Percentiles rank a stretch among this genome's conserved stretches.
Conservation (phyloP, 371 early-diverging fungal genomes). For the Mortierella sp. region DNA sequence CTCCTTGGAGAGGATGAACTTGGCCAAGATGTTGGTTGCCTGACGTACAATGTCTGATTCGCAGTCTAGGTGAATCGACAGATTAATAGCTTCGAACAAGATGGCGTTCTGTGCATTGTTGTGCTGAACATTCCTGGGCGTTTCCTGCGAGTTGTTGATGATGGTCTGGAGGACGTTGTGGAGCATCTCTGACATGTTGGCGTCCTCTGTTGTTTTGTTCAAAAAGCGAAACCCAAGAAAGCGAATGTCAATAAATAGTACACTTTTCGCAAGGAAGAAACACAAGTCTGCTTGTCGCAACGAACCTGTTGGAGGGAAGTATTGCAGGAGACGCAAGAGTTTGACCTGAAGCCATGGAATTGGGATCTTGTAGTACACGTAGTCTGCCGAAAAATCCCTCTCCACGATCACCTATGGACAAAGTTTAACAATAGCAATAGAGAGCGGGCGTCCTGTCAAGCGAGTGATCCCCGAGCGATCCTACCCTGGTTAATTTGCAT, state of each 20-base stretch:
- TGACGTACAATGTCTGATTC: conserved; percentile 88
- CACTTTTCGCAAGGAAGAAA: conserved; percentile 1
- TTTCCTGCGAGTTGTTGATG: conserved; percentile 84
- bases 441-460: background rate
- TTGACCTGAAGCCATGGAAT: conserved; percentile 98
- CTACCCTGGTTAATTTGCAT: background rate
- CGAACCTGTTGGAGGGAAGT: conserved; percentile 91
- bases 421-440: too few relatives aligned
- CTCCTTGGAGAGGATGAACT: conserved; percentile 92
- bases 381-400: conserved; percentile 84
- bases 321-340: conserved; percentile 91
- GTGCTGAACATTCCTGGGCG: conserved; percentile 95
- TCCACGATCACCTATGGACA: conserved; percentile 84
- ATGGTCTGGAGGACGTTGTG: conserved; percentile 83
- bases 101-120: conserved; percentile 97
- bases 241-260: background rate
- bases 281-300: background rate
- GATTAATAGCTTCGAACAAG: conserved; percentile 95
- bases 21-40: conserved; percentile 83
- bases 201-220: conserved; percentile 69
- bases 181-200: conserved; percentile 69
- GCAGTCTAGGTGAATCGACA: conserved; percentile 92
- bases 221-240: background rate
- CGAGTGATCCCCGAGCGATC: background rate
- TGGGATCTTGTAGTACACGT: conserved; percentile 96